Percentiles rank a stretch among this genome's conserved stretches.
Evolutionary conservation across 768 basidiomycete species (phyloP).

Genomic region (Trametes maxima): DNA sequence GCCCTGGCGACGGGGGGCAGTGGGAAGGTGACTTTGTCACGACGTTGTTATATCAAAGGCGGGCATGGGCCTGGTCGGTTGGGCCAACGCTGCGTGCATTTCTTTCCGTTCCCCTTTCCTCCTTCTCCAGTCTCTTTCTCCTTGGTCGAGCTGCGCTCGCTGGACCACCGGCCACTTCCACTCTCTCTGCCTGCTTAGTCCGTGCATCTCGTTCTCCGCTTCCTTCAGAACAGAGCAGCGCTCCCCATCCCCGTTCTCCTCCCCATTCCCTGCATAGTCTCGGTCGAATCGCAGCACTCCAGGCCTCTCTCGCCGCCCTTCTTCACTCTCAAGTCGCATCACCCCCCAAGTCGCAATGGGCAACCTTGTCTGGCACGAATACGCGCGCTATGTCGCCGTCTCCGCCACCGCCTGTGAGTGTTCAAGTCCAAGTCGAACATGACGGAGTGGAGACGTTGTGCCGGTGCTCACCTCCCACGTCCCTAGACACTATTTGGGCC

Average conservation of each 20-base stretch:
- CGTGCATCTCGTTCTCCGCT: slow-evolving; percentile 33
- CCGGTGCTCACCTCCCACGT: slow-evolving; percentile 18
- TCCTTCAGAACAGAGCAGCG: slow-evolving; percentile 25
- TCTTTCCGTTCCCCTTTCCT: slow-evolving; percentile 18
- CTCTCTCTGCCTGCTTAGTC: slow-evolving; percentile 34
- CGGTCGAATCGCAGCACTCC: slow-evolving; percentile 22
- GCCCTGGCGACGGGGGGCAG: slow-evolving; percentile 21
- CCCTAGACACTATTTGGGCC: slow-evolving; percentile 77
- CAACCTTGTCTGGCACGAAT: slow-evolving; percentile 80
- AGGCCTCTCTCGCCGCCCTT: not conserved
- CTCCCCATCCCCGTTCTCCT: slow-evolving; percentile 20
- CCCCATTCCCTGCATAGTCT: slow-evolving; percentile 13
- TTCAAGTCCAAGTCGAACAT: slow-evolving; percentile 1
- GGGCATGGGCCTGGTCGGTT: not conserved
- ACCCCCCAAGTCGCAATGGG: slow-evolving; percentile 54
- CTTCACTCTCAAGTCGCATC: not conserved
- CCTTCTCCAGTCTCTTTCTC: slow-evolving; percentile 35
- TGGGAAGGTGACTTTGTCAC: slow-evolving; percentile 21
- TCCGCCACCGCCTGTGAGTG: slow-evolving; percentile 74
- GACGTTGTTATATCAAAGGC: slow-evolving; percentile 18
- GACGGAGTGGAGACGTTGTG: not conserved
- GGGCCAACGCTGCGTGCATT: slow-evolving; percentile 27
- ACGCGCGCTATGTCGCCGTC: slow-evolving; percentile 68
- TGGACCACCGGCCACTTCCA: slow-evolving; percentile 32
- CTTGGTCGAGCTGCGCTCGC: slow-evolving; percentile 46